Conservation (phyloP, 164 flowering plant species). For the Vitis rupestris region DNA sequence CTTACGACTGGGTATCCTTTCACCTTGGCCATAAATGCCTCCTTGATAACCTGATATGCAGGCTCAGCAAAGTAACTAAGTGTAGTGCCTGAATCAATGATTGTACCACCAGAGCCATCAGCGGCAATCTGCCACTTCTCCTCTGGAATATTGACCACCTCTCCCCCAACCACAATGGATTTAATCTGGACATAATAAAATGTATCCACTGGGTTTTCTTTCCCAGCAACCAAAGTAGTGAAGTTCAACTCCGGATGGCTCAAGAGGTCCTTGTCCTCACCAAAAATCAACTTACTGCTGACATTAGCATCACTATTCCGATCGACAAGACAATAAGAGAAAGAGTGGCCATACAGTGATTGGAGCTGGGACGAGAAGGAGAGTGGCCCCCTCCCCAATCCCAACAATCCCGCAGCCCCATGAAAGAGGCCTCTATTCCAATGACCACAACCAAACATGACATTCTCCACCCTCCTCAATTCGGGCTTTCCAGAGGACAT, state of each 20-base stretch:
- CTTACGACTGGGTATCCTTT: conserved; percentile 44
- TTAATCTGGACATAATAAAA: conserved; percentile 79
- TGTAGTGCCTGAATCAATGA: conserved; percentile 92
- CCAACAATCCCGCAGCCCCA: conserved; percentile 92
- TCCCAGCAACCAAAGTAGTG: conserved; percentile 58
- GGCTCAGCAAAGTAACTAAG: conserved; percentile 85
- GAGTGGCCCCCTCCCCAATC: conserved; percentile 86
- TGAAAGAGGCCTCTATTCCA: conserved; percentile 95
- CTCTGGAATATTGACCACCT: conserved; percentile 58
- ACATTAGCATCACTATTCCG: conserved; percentile 72
- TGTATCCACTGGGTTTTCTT: conserved; percentile 71
- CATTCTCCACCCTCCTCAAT: conserved; percentile 55
- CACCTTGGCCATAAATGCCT: conserved; percentile 64
- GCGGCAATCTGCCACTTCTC: conserved; percentile 57
- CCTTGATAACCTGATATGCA: conserved; percentile 59
- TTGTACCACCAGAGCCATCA: conserved; percentile 80
- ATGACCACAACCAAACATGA: conserved; percentile 98
- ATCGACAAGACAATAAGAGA: conserved; percentile 92
- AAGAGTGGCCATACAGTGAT: conserved; percentile 76
- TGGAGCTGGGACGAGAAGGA: conserved; percentile 88
- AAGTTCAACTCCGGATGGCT: conserved; percentile 62
- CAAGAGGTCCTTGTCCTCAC: conserved; percentile 62
- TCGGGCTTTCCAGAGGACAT: conserved; percentile 37
- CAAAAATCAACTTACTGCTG: conserved; percentile 85
- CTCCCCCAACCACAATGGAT: conserved; percentile 70